Percentiles rank a stretch among this genome's conserved stretches.
These are phyloP conservation scores for Trametes gibbosa DNA, from an alignment of 768 basidiomycete genomes.

Conservation along the genomic window DNA sequence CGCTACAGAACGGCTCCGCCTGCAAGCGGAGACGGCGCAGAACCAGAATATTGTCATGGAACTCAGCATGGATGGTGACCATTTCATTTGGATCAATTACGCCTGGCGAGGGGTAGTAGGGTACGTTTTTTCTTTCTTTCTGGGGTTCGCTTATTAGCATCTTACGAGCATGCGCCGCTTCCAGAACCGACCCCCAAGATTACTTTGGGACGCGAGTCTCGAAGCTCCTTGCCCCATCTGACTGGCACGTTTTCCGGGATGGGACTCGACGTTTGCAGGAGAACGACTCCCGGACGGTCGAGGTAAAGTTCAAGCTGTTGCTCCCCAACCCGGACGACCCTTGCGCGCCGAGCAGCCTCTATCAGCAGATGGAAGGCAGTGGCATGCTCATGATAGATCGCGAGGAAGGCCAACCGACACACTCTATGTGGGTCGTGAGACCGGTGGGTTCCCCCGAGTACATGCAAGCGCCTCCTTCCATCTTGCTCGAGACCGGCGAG, in stretches of 20 bases:
- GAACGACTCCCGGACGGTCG: slow-evolving; percentile 93
- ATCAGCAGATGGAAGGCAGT: slow-evolving; percentile 92
- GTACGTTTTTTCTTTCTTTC: slow-evolving; percentile 43
- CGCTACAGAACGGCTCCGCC: slow-evolving; percentile 81
- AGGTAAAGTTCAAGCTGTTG: slow-evolving; percentile 85
- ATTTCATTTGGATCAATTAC: slow-evolving; percentile 94
- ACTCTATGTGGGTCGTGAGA: slow-evolving; percentile 98
- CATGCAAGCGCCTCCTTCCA: slow-evolving; percentile 61
- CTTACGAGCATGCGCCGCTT: not conserved
- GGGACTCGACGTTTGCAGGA: slow-evolving; percentile 82
- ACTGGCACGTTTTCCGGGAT: slow-evolving; percentile 81
- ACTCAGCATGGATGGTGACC: slow-evolving; percentile 89
- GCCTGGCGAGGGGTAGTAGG: slow-evolving; percentile 92
- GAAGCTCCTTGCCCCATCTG: slow-evolving; percentile 70
- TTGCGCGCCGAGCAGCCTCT: slow-evolving; percentile 44
- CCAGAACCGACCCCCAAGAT: slow-evolving; percentile 79
- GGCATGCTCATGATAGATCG: slow-evolving; percentile 99
- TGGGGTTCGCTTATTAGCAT: not conserved
- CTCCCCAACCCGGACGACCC: slow-evolving; percentile 62
- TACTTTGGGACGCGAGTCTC: slow-evolving; percentile 81
- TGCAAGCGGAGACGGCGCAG: slow-evolving; percentile 93
- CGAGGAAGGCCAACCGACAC: slow-evolving; percentile 80
- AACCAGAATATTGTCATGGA: slow-evolving; percentile 96
- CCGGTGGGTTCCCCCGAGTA: slow-evolving; percentile 71
- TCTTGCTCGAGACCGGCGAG: slow-evolving; percentile 51